These are phyloP conservation scores for Trichoderma endophyticum DNA, from an alignment of 2,329 filamentous ascomycete species.

Conservation along the genomic window DNA sequence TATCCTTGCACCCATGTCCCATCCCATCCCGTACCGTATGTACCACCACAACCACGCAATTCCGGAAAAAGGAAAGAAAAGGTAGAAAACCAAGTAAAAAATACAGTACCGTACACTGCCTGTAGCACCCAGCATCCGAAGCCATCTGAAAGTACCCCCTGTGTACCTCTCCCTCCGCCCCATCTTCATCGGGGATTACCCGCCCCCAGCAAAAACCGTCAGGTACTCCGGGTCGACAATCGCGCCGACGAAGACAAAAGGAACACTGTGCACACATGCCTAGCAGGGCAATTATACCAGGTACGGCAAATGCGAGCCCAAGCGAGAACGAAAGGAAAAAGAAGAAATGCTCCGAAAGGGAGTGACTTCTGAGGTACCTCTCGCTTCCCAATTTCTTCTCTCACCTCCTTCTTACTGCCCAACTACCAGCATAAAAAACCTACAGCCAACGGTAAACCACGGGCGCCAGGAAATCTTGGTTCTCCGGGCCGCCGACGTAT, in stretches of 20 bases:
- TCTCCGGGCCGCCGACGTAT: no score
- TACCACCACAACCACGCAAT: neutral
- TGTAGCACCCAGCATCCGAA: neutral
- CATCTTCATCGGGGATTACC: neutral
- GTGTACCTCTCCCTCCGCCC: neutral
- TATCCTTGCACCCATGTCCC: no score
- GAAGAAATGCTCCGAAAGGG: neutral
- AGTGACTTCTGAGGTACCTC: neutral
- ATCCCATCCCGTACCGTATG: neutral
- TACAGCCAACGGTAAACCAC: no score
- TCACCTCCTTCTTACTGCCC: no score
- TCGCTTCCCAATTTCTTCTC: no score
- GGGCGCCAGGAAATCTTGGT: no score
- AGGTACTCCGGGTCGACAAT: conserved; percentile 3
- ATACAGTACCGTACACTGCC: no score
- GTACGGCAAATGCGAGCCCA: no score
- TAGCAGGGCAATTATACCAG: no score
- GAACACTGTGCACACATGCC: no score
- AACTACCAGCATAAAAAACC: no score
- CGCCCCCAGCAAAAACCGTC: neutral
- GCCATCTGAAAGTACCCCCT: neutral
- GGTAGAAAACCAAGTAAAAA: neutral
- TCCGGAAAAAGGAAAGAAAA: neutral
- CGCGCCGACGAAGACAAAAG: neutral
- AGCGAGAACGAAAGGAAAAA: neutral